Conservation (phyloP, 2,329 filamentous ascomycete genomes). For the Sclerotiophoma versabilis region DNA sequence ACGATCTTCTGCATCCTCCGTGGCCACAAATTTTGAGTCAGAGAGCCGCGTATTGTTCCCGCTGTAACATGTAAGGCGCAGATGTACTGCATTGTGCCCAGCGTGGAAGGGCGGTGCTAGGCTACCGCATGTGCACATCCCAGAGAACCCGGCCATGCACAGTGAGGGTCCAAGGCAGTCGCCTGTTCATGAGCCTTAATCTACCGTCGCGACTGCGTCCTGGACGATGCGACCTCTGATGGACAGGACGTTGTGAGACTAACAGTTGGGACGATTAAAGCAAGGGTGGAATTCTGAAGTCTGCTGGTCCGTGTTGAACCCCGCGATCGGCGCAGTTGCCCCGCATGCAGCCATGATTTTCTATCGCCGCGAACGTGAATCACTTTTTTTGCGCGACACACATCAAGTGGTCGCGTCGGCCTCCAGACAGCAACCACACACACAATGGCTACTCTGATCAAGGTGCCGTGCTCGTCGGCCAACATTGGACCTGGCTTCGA, state of each 20-base stretch:
- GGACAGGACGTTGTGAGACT: background rate
- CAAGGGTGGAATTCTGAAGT: background rate
- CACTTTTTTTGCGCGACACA: constrained; percentile 15
- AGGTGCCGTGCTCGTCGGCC: constrained; percentile 91
- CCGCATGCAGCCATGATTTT: constrained; percentile 6
- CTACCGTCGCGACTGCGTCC: background rate
- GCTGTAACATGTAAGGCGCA: background rate
- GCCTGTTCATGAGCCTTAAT: no score
- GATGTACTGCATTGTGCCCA: background rate
- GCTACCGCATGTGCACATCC: background rate
- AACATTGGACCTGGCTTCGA: constrained; percentile 98
- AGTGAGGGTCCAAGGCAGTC: background rate
- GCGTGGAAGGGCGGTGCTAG: constrained; percentile 10
- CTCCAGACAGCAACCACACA: constrained; percentile 4
- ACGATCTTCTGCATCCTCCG: background rate
- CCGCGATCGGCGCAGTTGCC: constrained; percentile 9
- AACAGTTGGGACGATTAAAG: background rate
- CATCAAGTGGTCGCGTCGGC: constrained; percentile 6
- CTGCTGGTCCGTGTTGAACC: constrained; percentile 1
- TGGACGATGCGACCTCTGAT: background rate
- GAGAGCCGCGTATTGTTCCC: background rate
- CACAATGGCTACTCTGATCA: constrained; percentile 64
- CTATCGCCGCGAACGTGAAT: background rate
- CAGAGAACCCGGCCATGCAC: background rate
- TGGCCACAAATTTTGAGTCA: background rate